These are phyloP conservation scores for Rubus idaeus DNA, from an alignment of 306 rosid species.

Conservation along the genomic window DNA sequence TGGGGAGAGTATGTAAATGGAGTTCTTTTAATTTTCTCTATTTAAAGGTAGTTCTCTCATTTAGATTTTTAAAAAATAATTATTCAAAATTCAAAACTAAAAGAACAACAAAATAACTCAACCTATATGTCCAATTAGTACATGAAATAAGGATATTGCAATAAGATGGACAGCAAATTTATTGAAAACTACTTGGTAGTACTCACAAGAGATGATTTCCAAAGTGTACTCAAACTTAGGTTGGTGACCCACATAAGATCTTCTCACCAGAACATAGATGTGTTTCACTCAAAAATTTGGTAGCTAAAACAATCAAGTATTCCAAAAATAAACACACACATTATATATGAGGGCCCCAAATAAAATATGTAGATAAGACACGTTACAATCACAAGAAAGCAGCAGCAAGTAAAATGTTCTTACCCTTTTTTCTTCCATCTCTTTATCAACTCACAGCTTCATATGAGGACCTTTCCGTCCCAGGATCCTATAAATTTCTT, in stretches of 20 bases:
- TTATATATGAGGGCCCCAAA: slow-evolving; percentile 3
- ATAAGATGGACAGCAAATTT: not conserved
- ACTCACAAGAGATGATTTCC: not conserved
- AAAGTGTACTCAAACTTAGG: slow-evolving; percentile 76
- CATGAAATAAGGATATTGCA: not conserved
- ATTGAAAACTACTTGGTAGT: not conserved
- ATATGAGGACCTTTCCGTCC: slow-evolving; percentile 70
- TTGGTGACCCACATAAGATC: slow-evolving; percentile 72
- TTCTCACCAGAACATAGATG: slow-evolving; percentile 69
- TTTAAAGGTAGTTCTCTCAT: too few relatives aligned
- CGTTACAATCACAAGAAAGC: slow-evolving; percentile 24
- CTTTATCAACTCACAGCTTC: slow-evolving; percentile 78
- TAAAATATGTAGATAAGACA: slow-evolving; percentile 7
- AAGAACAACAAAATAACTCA: not conserved
- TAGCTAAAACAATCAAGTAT: slow-evolving; percentile 78
- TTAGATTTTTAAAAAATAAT: too few relatives aligned
- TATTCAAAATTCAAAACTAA: too few relatives aligned
- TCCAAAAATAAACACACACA: slow-evolving; percentile 41
- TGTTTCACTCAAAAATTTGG: slow-evolving; percentile 78
- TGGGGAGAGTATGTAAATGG: too few relatives aligned
- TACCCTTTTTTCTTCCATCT: slow-evolving; percentile 84
- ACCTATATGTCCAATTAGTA: not conserved
- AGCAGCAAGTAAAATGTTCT: slow-evolving; percentile 11
- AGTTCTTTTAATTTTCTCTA: too few relatives aligned
- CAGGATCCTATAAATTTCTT: slow-evolving; percentile 57